phyloP scores from a whole-genome alignment of 2,329 filamentous ascomycete species.

The Ceratocystis variospora region DNA sequence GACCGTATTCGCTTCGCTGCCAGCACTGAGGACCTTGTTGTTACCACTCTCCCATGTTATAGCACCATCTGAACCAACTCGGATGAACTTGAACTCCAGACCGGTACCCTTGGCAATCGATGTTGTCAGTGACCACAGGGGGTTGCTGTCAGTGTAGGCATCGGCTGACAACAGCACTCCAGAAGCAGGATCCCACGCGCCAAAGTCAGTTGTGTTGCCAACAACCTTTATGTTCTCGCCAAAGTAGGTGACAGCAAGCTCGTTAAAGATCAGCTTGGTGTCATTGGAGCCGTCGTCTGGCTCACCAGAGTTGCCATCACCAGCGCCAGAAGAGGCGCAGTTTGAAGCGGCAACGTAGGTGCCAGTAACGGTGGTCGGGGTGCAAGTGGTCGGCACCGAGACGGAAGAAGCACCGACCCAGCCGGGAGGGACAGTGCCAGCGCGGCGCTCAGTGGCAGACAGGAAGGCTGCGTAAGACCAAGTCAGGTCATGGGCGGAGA shows the following conservation, averaged over 20 bases:
- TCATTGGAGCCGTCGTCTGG: constrained; percentile 17
- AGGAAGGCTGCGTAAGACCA: constrained; percentile 63
- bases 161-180: constrained; percentile 45
- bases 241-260: constrained; percentile 39
- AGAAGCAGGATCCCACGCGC: constrained; percentile 43
- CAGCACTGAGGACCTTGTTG: constrained; percentile 32
- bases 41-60: constrained; percentile 52
- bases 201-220: constrained; percentile 45
- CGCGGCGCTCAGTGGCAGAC: constrained; percentile 45
- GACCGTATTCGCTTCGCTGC: constrained; percentile 23
- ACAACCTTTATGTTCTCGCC: constrained; percentile 54
- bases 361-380: constrained; percentile 33
- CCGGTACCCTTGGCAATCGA: constrained; percentile 40
- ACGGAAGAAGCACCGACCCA: constrained; percentile 39
- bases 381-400: constrained; percentile 37
- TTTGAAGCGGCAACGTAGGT: constrained; percentile 32
- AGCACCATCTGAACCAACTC: constrained; percentile 39
- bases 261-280: constrained; percentile 44
- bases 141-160: constrained; percentile 44
- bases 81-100: constrained; percentile 57
- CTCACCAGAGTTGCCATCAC: constrained; percentile 19
- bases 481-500: constrained; percentile 54
- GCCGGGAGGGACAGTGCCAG: constrained; percentile 39
- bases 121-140: constrained; percentile 47
- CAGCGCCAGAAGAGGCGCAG: constrained; percentile 23